A percentile compares a stretch with the other conserved stretches of the same genome.
phyloP scores from a whole-genome alignment of 306 rosid genomes.

The Castanea mollissima region DNA sequence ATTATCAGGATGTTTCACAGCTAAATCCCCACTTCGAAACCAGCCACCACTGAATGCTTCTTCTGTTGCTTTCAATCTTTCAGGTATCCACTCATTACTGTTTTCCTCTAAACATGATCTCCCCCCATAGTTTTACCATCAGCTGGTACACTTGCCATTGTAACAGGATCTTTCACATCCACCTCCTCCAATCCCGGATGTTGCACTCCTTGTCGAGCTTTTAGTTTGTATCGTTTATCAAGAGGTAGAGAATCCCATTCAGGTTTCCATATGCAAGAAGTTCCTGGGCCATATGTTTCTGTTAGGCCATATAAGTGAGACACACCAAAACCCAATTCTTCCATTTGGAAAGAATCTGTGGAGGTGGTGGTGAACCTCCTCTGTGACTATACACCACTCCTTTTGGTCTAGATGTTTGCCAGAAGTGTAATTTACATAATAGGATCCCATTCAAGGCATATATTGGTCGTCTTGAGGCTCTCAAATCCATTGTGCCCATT shows the following conservation, averaged over 20 bases:
- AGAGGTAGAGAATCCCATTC: conserved; percentile 63
- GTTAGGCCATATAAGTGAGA: conserved; percentile 81
- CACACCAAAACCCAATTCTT: conserved; percentile 68
- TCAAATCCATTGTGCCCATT: conserved; percentile 48
- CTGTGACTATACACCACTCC: conserved; percentile 80
- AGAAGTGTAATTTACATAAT: conserved; percentile 78
- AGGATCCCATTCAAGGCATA: conserved; percentile 87
- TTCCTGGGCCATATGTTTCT: conserved; percentile 74
- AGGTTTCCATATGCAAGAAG: conserved; percentile 69
- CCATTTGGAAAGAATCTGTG: conserved; percentile 66
- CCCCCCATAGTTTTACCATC: conserved; percentile 77
- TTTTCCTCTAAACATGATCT: conserved; percentile 83
- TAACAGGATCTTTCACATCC: conserved; percentile 64
- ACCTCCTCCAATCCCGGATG: conserved; percentile 58
- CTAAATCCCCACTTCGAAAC: conserved; percentile 84
- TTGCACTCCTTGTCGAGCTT: conserved; percentile 73
- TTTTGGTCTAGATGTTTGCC: conserved; percentile 90
- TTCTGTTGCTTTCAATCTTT: conserved; percentile 67
- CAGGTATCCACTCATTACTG: conserved; percentile 85
- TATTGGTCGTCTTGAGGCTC: conserved; percentile 49
- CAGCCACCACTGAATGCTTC: conserved; percentile 76
- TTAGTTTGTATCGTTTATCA: conserved; percentile 41
- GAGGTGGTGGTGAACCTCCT: conserved; percentile 80
- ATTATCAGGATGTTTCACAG: conserved; percentile 69
- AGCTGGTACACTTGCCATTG: conserved; percentile 60